Evolutionary conservation across 2,329 filamentous ascomycete species (phyloP).

Genomic region (Chaetomium sp.): DNA sequence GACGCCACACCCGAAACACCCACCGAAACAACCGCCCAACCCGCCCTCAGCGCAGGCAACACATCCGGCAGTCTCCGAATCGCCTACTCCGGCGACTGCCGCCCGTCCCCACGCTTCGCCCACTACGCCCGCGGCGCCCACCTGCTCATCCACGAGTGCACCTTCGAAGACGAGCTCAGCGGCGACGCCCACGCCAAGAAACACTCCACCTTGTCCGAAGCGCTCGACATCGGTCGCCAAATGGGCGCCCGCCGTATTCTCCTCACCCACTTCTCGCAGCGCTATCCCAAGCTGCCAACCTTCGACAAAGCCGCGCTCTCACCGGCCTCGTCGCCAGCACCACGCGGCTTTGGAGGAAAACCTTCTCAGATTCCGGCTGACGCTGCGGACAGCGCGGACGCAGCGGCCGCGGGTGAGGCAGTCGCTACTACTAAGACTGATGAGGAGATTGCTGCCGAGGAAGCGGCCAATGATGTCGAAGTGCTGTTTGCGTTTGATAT

Average conservation of each 20-base stretch:
- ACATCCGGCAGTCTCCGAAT: conserved; percentile 58
- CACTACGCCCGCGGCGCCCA: conserved; percentile 67
- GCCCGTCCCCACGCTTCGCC: conserved; percentile 66
- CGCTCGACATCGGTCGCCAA: conserved; percentile 63
- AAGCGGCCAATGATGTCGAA: conserved; percentile 42
- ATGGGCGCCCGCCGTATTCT: conserved; percentile 79
- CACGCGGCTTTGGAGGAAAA: no score
- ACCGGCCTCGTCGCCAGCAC: not conserved
- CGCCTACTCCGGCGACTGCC: conserved; percentile 90
- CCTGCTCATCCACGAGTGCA: conserved; percentile 89
- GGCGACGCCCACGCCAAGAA: conserved; percentile 80
- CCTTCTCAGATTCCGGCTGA: no score
- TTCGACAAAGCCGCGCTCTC: conserved; percentile 21
- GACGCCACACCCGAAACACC: no score
- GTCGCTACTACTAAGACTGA: no score
- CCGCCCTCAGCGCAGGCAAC: no score
- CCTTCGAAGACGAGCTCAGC: conserved; percentile 79
- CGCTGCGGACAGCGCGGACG: no score
- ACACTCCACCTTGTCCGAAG: conserved; percentile 84
- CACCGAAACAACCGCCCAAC: no score
- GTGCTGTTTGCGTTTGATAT: conserved; percentile 72
- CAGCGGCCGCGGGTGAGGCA: no score
- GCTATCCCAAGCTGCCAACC: conserved; percentile 70
- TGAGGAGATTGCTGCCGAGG: conserved; percentile 9
- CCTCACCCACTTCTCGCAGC: conserved; percentile 90